Base-by-base conservation (phyloP, 2,329 filamentous ascomycete genomes). In the Diaporthe humulicola region DNA sequence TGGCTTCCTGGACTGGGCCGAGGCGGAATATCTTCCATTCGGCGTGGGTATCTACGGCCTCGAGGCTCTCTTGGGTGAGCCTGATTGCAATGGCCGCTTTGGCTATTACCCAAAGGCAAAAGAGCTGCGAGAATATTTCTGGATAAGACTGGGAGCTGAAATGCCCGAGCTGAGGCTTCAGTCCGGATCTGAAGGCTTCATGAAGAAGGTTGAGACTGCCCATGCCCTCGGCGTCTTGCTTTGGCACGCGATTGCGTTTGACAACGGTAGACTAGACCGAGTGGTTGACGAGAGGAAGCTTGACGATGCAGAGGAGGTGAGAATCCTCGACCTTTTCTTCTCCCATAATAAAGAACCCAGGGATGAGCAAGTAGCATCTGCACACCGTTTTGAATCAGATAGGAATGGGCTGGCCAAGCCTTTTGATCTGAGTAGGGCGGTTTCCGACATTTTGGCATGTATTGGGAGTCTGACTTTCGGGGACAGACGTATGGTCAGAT, bases 221-320 rank as follows among this genome's bases (percentile, higher is more conserved):
- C 86, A 84, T 79, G 85, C 80, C 4, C 77, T 92, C 25, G 91
- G 91, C 0, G 85, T 93, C 8, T 75, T 93, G 25, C 83, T 93
- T 3, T 93, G 91, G 91, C 86, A 89, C 80, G 91, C 90, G 0
- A 90, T 90, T 79, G 90, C 90, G 3, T 93, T 91, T 81, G 91
- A 93, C 79, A 86, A 90, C 33, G 91, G 91, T 0, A 83, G 81
- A 42, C 86, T 93, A 72, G 85, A 92, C 80, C 85, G 91, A 1
- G 90, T 90, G 22, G 89, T 93, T 1, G 83, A 89, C 74, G 84
- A 85, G 57, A 84, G 82, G 2, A 83, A 83, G 30, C 22, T 8
- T 25, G 60, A 72, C 12, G 90, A 93, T 78, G 82, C 82, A 30
- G 83, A 83, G 50, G 91, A 92, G 79, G 79, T 93, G n/a, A 83